Conservation (phyloP, 768 basidiomycete species). For the Suillus weaverae region DNA sequence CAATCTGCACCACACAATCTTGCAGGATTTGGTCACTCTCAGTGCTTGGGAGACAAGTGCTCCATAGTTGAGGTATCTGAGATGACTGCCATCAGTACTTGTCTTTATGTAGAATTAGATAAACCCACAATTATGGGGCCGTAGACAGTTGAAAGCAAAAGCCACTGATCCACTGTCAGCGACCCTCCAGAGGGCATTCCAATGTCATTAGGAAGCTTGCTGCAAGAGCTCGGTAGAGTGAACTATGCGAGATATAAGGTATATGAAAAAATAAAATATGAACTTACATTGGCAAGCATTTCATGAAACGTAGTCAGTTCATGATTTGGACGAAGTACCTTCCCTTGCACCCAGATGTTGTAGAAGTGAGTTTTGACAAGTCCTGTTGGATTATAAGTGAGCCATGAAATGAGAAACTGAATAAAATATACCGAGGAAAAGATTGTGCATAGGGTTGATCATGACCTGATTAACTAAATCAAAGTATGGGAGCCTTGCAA, state of each 20-base stretch:
- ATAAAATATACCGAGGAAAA: constrained; percentile 29
- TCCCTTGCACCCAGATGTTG: constrained; percentile 27
- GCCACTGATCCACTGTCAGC: constrained; percentile 37
- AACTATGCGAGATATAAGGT: neutral
- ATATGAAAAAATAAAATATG: neutral
- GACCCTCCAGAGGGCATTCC: constrained; percentile 36
- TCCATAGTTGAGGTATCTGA: constrained; percentile 17
- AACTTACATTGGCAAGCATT: constrained; percentile 3
- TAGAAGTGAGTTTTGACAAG: constrained; percentile 29
- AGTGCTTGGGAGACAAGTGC: constrained; percentile 8
- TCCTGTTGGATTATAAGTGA: constrained; percentile 6
- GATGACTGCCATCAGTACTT: too few species aligned
- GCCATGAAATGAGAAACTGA: neutral
- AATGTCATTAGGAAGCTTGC: constrained; percentile 25
- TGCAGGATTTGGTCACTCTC: neutral
- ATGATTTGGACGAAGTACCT: constrained; percentile 14
- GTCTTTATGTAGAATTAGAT: too few species aligned
- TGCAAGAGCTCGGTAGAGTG: neutral
- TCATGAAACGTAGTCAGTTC: neutral
- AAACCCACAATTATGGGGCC: constrained; percentile 29
- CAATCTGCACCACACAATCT: neutral
- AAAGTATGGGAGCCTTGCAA: constrained; percentile 36
- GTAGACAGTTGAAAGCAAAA: constrained; percentile 27
- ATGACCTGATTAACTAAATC: constrained; percentile 27
- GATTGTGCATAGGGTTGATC: constrained; percentile 40